Percentiles rank a stretch among this genome's conserved stretches.
phyloP scores from a whole-genome alignment of 306 rosid species.

The Corylus americana region DNA sequence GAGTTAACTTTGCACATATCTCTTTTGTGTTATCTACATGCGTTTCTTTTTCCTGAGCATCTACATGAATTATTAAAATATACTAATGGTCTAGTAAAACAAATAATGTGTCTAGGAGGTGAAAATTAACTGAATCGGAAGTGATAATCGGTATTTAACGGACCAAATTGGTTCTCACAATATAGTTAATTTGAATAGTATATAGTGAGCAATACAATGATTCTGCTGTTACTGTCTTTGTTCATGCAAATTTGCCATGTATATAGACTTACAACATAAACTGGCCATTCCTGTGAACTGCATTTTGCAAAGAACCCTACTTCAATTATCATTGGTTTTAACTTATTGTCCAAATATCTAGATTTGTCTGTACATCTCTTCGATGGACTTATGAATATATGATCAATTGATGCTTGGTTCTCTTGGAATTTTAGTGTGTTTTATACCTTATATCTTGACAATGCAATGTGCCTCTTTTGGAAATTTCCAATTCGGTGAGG shows the following conservation, averaged over 20 bases:
- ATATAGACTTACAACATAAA: neutral
- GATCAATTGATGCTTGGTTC: neutral
- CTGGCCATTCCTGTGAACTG: neutral
- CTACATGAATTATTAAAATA: neutral
- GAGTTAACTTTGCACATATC: constrained; percentile 12
- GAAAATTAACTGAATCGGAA: neutral
- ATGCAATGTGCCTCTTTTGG: neutral
- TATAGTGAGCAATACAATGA: neutral
- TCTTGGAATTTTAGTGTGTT: neutral
- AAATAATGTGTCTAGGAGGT: neutral
- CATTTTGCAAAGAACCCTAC: neutral
- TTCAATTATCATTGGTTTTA: neutral
- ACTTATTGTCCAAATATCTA: neutral
- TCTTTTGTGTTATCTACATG: neutral
- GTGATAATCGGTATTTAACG: neutral
- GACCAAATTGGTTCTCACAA: neutral
- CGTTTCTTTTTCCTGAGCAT: too few species aligned
- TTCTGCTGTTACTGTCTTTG: neutral
- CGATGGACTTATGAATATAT: neutral
- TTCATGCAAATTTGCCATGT: neutral
- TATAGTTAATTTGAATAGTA: neutral
- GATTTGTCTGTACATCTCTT: neutral
- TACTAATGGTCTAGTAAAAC: neutral
- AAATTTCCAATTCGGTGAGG: neutral
- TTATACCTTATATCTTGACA: neutral